Conservation (phyloP, 257 asterid species). For the Plectranthus barbatus region DNA sequence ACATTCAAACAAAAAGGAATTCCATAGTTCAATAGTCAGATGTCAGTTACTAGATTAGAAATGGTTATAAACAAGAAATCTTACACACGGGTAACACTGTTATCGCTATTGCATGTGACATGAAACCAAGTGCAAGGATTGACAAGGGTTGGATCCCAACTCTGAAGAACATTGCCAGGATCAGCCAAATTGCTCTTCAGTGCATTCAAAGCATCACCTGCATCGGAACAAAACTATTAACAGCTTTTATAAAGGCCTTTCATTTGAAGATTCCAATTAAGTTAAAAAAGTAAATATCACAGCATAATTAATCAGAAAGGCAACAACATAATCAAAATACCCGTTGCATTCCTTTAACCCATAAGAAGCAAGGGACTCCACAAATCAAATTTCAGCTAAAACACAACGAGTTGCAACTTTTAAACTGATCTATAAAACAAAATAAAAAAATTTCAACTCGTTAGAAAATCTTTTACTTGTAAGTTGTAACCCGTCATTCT, state of each 20-base stretch:
- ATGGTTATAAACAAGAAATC: constrained; percentile 15
- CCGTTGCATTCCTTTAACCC: not conserved
- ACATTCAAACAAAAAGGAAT: constrained; percentile 4
- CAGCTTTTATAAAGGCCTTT: not conserved
- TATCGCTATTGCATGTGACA: constrained; percentile 76
- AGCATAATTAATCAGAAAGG: not conserved
- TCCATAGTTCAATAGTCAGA: constrained; percentile 3
- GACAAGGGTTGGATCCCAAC: constrained; percentile 92
- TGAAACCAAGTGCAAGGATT: constrained; percentile 99
- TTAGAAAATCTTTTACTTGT: not conserved
- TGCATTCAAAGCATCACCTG: constrained; percentile 97
- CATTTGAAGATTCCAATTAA: not conserved
- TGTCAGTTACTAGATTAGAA: not conserved
- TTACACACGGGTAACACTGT: constrained; percentile 91
- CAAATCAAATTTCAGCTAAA: not conserved
- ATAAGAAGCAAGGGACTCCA: not conserved
- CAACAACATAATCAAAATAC: not conserved
- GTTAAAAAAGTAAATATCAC: not conserved
- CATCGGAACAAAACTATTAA: constrained; percentile 11
- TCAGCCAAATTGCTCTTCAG: constrained; percentile 69
- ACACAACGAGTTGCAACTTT: not conserved
- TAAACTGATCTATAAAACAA: not conserved
- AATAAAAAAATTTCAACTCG: not conserved
- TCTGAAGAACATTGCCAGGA: constrained; percentile 85
- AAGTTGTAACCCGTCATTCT: not conserved